These are phyloP conservation scores for Uronychia binucleata DNA, from an alignment of 73 alveolate species.

Conservation along the genomic window DNA sequence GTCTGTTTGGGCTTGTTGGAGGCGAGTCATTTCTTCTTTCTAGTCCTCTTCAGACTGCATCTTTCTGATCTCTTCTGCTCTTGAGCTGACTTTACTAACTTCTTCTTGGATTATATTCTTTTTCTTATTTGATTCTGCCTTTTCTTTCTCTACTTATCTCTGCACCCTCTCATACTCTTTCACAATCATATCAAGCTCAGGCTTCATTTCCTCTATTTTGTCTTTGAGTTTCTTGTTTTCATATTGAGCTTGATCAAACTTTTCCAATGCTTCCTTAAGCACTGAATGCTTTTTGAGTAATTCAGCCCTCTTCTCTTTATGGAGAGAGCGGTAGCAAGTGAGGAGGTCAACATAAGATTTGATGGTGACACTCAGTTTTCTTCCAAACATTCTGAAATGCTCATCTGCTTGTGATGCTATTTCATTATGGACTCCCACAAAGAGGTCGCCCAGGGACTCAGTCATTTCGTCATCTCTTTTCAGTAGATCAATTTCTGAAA, in stretches of 20 bases:
- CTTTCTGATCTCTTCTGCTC: constrained; percentile 69
- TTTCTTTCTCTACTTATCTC: constrained; percentile 90
- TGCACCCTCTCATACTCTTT: constrained; percentile 87
- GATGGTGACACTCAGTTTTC: constrained; percentile 93
- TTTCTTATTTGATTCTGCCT: constrained; percentile 83
- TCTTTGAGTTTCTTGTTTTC: constrained; percentile 90
- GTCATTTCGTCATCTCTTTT: constrained; percentile 69
- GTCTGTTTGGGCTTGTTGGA: constrained; percentile 96
- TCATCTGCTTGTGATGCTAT: constrained; percentile 83
- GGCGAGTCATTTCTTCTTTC: constrained; percentile 95
- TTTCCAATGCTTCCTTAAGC: constrained; percentile 85
- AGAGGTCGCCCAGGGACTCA: constrained; percentile 54
- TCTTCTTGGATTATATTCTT: constrained; percentile 73
- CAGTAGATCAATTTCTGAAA: constrained; percentile 69
- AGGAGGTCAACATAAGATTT: constrained; percentile 94
- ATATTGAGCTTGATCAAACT: constrained; percentile 89
- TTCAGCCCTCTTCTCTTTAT: constrained; percentile 82
- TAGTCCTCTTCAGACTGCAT: constrained; percentile 78
- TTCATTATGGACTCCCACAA: constrained; percentile 72
- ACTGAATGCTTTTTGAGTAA: constrained; percentile 73
- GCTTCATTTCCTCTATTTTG: constrained; percentile 81
- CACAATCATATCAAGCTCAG: constrained; percentile 86
- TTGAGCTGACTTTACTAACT: constrained; percentile 61
- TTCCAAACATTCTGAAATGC: constrained; percentile 71
- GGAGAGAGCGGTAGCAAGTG: constrained; percentile 67